phyloP scores from a whole-genome alignment of 208 protist genomes.

The Leishmania guyanensis region DNA sequence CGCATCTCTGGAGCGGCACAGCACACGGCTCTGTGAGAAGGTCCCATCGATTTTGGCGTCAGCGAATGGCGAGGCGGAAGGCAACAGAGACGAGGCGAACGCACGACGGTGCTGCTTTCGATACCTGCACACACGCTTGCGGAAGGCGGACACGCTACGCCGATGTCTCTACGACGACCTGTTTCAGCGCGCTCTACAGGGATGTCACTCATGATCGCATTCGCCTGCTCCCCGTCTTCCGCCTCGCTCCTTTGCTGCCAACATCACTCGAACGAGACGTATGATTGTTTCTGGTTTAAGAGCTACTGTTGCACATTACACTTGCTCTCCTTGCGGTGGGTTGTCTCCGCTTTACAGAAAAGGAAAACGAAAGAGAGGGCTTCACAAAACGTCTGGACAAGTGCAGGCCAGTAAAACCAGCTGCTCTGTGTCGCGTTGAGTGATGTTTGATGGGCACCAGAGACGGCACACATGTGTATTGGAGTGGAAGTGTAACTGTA shows the following conservation, averaged over 20 bases:
- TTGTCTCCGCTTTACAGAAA: background rate
- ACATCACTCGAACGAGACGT: background rate
- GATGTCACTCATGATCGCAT: background rate
- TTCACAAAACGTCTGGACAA: background rate
- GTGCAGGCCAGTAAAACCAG: background rate
- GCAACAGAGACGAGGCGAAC: background rate
- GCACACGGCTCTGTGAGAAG: slow-evolving; percentile 6
- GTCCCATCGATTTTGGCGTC: background rate
- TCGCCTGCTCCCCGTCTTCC: background rate
- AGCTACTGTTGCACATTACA: background rate
- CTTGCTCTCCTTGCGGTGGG: background rate
- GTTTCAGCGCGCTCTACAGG: slow-evolving; percentile 12
- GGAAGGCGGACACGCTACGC: slow-evolving; percentile 33
- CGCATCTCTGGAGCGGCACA: slow-evolving; percentile 4
- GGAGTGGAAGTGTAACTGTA: background rate
- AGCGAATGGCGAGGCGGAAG: background rate
- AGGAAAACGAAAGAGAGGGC: background rate
- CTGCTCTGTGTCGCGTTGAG: background rate
- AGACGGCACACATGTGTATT: background rate
- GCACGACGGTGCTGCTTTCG: slow-evolving; percentile 4
- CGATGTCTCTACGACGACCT: slow-evolving; percentile 42
- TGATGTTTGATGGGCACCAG: background rate
- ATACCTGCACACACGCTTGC: slow-evolving; percentile 36
- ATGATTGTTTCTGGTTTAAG: background rate
- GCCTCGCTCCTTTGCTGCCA: background rate